Evolutionary conservation across 2,329 filamentous ascomycete genomes (phyloP).

Genomic region (Ophiocordyceps polyrhachis-furcata): DNA sequence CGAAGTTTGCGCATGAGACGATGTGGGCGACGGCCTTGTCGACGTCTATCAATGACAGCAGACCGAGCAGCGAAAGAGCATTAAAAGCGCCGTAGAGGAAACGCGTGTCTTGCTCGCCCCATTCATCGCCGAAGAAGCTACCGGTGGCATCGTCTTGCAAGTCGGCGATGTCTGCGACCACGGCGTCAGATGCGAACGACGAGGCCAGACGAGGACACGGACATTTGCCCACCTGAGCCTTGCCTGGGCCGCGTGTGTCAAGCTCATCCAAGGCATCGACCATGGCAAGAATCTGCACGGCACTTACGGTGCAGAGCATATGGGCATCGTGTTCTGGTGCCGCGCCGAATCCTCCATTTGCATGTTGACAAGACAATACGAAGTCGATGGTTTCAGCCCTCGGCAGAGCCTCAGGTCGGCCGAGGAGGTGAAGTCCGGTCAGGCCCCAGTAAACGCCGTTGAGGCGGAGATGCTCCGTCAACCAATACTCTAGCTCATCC

Average conservation of each 20-base stretch:
- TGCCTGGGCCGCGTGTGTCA: slow-evolving; percentile 46
- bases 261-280: slow-evolving; percentile 72
- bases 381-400: slow-evolving; percentile 71
- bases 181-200: slow-evolving; percentile 3
- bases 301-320: slow-evolving; percentile 90
- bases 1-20: slow-evolving; percentile 72
- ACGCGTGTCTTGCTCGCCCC: slow-evolving; percentile 89
- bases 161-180: slow-evolving; percentile 46
- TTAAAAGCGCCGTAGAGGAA: slow-evolving; percentile 87
- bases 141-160: slow-evolving; percentile 69
- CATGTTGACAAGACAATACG: slow-evolving; percentile 84
- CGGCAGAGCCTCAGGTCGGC: slow-evolving; percentile 63
- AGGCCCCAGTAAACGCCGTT: slow-evolving; percentile 96
- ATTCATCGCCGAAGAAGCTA: slow-evolving; percentile 85
- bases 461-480: slow-evolving; percentile 88
- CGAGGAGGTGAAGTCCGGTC: slow-evolving; percentile 69
- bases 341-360: slow-evolving; percentile 79
- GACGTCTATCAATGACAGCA: slow-evolving; percentile 58
- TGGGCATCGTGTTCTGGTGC: slow-evolving; percentile 90
- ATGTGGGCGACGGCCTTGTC: slow-evolving; percentile 65
- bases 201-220: slow-evolving; percentile 19
- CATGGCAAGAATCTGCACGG: slow-evolving; percentile 79
- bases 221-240: slow-evolving; percentile 62
- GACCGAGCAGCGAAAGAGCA: slow-evolving; percentile 64
- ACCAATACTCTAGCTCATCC: slow-evolving; percentile 93